Base-by-base conservation (phyloP, 495 filamentous ascomycete genomes). In the Tirmania nivea region DNA sequence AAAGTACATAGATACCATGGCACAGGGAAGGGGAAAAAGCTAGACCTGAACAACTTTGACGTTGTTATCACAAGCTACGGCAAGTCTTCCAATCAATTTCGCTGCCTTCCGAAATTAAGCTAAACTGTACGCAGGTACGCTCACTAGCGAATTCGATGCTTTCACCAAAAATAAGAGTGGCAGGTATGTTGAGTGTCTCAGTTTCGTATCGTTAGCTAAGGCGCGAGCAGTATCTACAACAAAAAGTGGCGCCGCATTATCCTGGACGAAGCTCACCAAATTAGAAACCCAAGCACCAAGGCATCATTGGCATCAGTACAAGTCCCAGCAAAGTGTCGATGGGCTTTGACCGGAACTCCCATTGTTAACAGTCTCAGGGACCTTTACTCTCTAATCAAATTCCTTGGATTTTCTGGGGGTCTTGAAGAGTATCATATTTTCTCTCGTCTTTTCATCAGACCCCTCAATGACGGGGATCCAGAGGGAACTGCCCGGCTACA, bases 1-100 rank as follows among this genome's bases (percentile, higher is more conserved):
- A 76, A 71, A 17, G 73, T 93, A 16, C 68, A 84, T 55, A 77
- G 80, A 19, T 92, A 89, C 56, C 86, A 96, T 62, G 84, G 82
- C 1, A 56, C 70, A 16, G 69, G 69, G 12, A 73, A 76, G 51
- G 76, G 79, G 54, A 66, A 76, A 42, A 69, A 72, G 25, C 60
- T 67, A 25, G 68, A 80, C 0, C 72, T 89, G 49, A 50, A 57
- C 9, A 65, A 73, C 34, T 78, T 76, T 54, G 80, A 88, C 60
- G 78, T 94, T 8, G 78, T 96, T 10, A 75, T 94, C 53, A 88
- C 86, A 0, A 92, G 80, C 52, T 94, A 94, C 62, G 83, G 86
- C 34, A 73, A 35, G 56, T 45, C 7, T 1, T 7, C 25, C 25
- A 31, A 3, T 31, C 7, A 7, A 31, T 31, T 7, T 7, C 25